A percentile compares a stretch with the other conserved stretches of the same genome.
phyloP scores from a whole-genome alignment of 345 rosid genomes.

The Brassica cretica region DNA sequence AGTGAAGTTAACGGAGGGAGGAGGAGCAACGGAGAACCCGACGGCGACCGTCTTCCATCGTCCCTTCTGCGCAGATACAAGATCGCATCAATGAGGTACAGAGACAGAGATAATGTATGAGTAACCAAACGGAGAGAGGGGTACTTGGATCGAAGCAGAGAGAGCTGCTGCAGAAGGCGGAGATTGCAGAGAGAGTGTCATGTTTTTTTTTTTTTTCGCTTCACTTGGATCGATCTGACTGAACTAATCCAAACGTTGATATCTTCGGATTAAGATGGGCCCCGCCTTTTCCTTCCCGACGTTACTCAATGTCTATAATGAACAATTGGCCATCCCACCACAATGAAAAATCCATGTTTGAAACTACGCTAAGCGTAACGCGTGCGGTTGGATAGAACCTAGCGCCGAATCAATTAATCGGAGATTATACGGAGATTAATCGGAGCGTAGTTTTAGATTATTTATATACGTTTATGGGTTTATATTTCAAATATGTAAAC shows the following conservation, averaged over 20 bases:
- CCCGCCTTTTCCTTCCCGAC: constrained; percentile 6
- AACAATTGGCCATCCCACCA: too few species aligned
- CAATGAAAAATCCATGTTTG: too few species aligned
- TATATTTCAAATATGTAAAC: too few species aligned
- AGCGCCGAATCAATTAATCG: too few species aligned
- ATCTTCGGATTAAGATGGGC: constrained; percentile 24
- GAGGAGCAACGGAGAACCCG: constrained; percentile 41
- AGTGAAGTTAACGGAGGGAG: constrained; percentile 46
- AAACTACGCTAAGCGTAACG: too few species aligned
- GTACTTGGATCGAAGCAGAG: constrained; percentile 50
- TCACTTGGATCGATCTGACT: constrained; percentile 6
- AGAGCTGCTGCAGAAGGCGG: constrained; percentile 57
- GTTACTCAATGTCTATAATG: not conserved
- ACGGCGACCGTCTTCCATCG: constrained; percentile 38
- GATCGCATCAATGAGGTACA: not conserved
- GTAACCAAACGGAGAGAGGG: not conserved
- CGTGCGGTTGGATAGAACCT: too few species aligned
- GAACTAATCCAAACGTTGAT: constrained; percentile 38
- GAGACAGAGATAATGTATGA: not conserved
- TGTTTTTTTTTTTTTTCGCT: constrained; percentile 39
- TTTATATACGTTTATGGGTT: too few species aligned
- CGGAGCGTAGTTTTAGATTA: too few species aligned
- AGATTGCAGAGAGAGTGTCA: constrained; percentile 83
- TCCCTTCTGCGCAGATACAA: constrained; percentile 40
- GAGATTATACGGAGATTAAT: too few species aligned